Conservation (phyloP, 2,329 filamentous ascomycete species). For the Proliferodiscus dingleyae region DNA sequence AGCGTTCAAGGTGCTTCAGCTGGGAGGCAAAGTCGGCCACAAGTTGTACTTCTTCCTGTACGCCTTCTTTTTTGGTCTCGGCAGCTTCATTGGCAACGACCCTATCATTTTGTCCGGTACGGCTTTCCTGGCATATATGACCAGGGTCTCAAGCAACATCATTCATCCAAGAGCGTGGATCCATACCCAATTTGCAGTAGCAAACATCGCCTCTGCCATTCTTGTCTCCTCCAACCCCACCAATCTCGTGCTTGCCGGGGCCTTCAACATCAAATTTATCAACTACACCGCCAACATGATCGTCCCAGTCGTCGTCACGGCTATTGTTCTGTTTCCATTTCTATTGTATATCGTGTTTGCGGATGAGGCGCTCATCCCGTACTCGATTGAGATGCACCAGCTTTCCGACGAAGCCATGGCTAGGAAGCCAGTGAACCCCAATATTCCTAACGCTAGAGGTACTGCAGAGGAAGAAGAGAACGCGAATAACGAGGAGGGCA, state of each 20-base stretch:
- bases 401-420: slow-evolving; percentile 52
- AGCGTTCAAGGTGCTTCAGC: slow-evolving; percentile 65
- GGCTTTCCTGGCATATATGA: slow-evolving; percentile 73
- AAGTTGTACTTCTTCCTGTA: slow-evolving; percentile 69
- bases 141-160: slow-evolving; percentile 68
- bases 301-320: slow-evolving; percentile 65
- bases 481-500: slow-evolving; percentile 44
- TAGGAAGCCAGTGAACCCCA: slow-evolving; percentile 62
- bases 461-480: slow-evolving; percentile 48
- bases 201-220: slow-evolving; percentile 70
- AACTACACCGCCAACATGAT: slow-evolving; percentile 75
- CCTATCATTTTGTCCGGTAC: slow-evolving; percentile 72
- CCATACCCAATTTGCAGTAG: slow-evolving; percentile 64
- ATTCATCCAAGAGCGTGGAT: slow-evolving; percentile 69
- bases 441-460: slow-evolving; percentile 62
- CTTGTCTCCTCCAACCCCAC: slow-evolving; percentile 75
- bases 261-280: slow-evolving; percentile 67
- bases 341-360: slow-evolving; percentile 65
- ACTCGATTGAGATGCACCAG: slow-evolving; percentile 63
- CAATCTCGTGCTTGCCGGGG: slow-evolving; percentile 68
- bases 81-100: slow-evolving; percentile 68
- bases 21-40: slow-evolving; percentile 62
- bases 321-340: slow-evolving; percentile 63
- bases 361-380: slow-evolving; percentile 58
- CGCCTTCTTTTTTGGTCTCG: slow-evolving; percentile 63